Conservation (phyloP, 345 rosid genomes). For the Murraya paniculata region DNA sequence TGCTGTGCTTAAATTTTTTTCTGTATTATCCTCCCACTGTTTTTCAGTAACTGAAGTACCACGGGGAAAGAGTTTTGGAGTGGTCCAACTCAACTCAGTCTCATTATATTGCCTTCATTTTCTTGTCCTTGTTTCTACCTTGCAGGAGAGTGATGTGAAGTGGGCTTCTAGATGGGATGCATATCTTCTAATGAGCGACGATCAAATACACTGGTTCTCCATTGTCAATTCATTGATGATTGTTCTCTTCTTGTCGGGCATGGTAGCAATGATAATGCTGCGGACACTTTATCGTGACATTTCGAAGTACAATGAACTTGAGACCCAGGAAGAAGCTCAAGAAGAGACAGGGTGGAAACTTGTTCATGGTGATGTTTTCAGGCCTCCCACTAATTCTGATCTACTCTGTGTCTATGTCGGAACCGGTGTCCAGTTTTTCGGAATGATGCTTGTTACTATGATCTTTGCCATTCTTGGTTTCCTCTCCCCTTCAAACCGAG, state of each 20-base stretch:
- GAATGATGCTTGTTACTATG: slow-evolving; percentile 78
- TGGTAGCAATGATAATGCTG: slow-evolving; percentile 86
- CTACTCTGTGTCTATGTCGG: slow-evolving; percentile 69
- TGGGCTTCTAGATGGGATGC: slow-evolving; percentile 96
- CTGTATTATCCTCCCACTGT: background rate
- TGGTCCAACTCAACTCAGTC: background rate
- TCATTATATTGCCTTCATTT: slow-evolving; percentile 10
- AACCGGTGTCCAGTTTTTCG: slow-evolving; percentile 72
- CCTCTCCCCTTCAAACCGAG: slow-evolving; percentile 78
- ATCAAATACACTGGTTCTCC: slow-evolving; percentile 84
- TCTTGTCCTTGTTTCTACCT: slow-evolving; percentile 9
- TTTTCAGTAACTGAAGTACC: background rate
- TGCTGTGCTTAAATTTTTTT: background rate
- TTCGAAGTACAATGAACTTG: slow-evolving; percentile 76
- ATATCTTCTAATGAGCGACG: slow-evolving; percentile 73
- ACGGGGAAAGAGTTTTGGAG: background rate
- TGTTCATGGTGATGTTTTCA: slow-evolving; percentile 77
- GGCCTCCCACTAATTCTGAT: slow-evolving; percentile 68
- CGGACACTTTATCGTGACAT: slow-evolving; percentile 80
- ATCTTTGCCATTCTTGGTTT: slow-evolving; percentile 73
- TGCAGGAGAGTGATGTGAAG: slow-evolving; percentile 77
- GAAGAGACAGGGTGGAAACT: slow-evolving; percentile 91
- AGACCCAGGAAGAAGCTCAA: slow-evolving; percentile 86
- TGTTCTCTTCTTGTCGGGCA: slow-evolving; percentile 78
- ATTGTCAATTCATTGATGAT: slow-evolving; percentile 82